phyloP scores from a whole-genome alignment of 352 stramenopile genomes.

The Globisporangium nodosum region DNA sequence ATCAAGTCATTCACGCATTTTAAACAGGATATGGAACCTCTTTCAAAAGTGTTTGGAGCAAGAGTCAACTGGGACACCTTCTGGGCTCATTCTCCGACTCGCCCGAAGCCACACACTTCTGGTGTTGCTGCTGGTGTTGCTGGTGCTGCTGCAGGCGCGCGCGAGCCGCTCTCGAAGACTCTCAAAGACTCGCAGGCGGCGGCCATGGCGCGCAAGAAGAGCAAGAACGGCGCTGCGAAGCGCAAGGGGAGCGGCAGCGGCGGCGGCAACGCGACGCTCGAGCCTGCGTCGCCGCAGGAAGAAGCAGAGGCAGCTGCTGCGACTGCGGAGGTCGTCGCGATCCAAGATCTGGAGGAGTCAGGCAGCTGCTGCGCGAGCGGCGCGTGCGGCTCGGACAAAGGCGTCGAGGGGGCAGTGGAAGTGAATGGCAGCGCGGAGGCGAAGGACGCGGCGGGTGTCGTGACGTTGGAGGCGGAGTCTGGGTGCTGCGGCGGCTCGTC shows the following conservation, averaged over 20 bases:
- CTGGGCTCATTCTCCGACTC: not conserved
- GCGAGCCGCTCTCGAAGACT: not conserved
- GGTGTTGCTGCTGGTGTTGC: no score
- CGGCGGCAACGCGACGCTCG: not conserved
- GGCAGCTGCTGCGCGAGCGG: not conserved
- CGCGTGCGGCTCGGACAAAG: not conserved
- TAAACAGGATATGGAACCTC: not conserved
- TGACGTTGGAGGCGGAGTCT: not conserved
- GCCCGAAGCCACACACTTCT: not conserved
- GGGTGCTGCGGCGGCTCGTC: not conserved
- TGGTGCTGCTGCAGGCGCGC: no score
- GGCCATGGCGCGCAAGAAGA: conserved; percentile 14
- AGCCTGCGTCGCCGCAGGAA: not conserved
- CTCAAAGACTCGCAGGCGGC: not conserved
- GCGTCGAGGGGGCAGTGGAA: not conserved
- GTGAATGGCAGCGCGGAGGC: not conserved
- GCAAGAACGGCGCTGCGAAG: conserved; percentile 1
- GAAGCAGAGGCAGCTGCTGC: not conserved
- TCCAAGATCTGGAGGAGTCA: not conserved
- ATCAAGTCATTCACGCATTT: not conserved
- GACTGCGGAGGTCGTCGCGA: conserved; percentile 1
- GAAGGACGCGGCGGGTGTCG: conserved; percentile 1
- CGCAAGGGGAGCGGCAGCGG: conserved; percentile 1
- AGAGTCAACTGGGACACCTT: not conserved
- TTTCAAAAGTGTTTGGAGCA: not conserved